Base-by-base conservation (phyloP, 768 basidiomycete species). In the Phlebiopsis gigantea region DNA sequence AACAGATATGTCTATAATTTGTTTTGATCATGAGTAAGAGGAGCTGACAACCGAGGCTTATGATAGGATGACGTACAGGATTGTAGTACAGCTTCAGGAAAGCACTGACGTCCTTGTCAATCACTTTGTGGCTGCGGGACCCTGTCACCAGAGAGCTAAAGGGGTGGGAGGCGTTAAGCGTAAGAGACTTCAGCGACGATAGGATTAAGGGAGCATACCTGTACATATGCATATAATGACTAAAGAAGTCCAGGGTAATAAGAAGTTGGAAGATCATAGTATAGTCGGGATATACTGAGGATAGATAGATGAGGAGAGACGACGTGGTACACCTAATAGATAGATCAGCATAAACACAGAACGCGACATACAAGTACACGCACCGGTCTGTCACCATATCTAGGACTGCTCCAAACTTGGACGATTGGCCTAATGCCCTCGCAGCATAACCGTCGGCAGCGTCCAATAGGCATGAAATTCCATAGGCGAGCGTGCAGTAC, bases 201-300 rank as follows among this genome's bases (percentile, higher is more conserved):
- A 17, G 12, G 34, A 9, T 39, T 39, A 12, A 39, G n/a, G n/a
- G n/a, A 4, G 34, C 80, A 52, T 65, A 95, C 96, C 96, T 97
- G 72, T 98, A 97, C 97, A 98, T 99, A 71, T 98, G 97, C 84
- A 98, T 98, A 73, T 98, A 98, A 72, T 98, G 97, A 63, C 93
- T 96, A 64, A 90, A 88, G 70, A 99, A 99, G 71, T 99, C 97
- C 56, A 99, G 83, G 0, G 95, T 84, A 72, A 99, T 99, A 59
- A 99, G 83, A 74, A 91, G 88, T 72, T 97, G 93, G 77, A 99
- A 98, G 49, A 85, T 65, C 30, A 96, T 74, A 2, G 95, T 90
- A 60, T 77, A 91, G n/a, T 72, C 65, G 4, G 94, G 93, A 74
- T 98, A 98, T 51, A 83, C 92, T 9, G 88, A 88, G 17, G 94